Evolutionary conservation across 352 stramenopile species (phyloP).

Genomic region (Peronosclerospora sorghi): DNA sequence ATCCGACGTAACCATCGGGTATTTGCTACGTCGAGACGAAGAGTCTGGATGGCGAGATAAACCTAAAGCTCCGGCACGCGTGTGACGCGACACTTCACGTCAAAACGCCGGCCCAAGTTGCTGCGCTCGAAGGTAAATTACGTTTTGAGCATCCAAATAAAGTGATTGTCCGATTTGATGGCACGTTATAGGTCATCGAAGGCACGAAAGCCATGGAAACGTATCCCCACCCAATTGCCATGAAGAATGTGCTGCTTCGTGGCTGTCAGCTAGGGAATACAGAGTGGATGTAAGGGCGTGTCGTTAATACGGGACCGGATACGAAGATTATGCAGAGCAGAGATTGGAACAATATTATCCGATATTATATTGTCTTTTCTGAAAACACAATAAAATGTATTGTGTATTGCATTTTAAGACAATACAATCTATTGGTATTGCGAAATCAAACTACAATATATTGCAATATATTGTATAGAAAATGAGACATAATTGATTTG

Average conservation of each 20-base stretch:
- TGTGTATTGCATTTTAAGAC: too few relatives aligned
- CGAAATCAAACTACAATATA: too few relatives aligned
- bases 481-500: too few relatives aligned
- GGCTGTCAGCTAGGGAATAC: constrained; percentile 84
- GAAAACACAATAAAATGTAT: too few relatives aligned
- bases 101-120: constrained; percentile 24
- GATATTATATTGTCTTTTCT: too few relatives aligned
- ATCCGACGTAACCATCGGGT: constrained; percentile 44
- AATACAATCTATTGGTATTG: too few relatives aligned
- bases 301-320: constrained; percentile 81
- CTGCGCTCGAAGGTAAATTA: constrained; percentile 35
- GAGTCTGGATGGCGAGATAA: constrained; percentile 84
- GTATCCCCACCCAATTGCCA: constrained; percentile 46
- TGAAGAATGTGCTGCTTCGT: constrained; percentile 84
- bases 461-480: too few relatives aligned
- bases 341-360: too few relatives aligned
- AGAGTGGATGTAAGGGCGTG: constrained; percentile 80
- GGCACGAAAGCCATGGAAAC: constrained; percentile 12
- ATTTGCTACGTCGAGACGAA: constrained; percentile 86
- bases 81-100: constrained; percentile 44
- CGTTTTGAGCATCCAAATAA: constrained; percentile 72
- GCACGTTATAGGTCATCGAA: constrained; percentile 34
- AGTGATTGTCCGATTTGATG: constrained; percentile 68
- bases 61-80: constrained; percentile 80
- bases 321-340: constrained; percentile 85